A percentile compares a stretch with the other conserved stretches of the same genome.
phyloP scores from a whole-genome alignment of 805 yeast genomes.

The Nakazawaea anatomiae region DNA sequence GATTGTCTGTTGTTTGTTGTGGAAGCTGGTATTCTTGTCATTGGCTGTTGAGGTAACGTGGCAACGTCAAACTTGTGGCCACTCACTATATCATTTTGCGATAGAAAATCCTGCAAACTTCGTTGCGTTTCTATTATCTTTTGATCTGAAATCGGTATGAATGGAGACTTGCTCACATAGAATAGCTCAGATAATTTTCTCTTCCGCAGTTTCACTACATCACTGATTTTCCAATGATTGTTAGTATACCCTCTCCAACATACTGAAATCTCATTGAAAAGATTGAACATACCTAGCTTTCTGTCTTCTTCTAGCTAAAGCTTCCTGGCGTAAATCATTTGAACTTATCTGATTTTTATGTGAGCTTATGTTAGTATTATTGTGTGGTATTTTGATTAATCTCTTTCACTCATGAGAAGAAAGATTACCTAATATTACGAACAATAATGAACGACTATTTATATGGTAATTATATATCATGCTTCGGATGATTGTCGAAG shows the following conservation, averaged over 20 bases:
- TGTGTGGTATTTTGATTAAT: no score
- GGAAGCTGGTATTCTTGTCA: conserved; percentile 15
- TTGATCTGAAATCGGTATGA: conserved; percentile 34
- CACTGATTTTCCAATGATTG: conserved; percentile 14
- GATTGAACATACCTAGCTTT: conserved; percentile 27
- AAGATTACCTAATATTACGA: neutral
- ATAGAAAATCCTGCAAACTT: conserved; percentile 38
- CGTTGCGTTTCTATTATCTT: conserved; percentile 31
- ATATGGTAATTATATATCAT: no score
- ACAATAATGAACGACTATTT: neutral
- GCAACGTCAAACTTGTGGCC: conserved; percentile 33
- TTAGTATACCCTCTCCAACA: no score
- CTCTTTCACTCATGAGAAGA: neutral
- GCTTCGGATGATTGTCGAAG: neutral
- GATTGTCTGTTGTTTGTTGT: conserved; percentile 9
- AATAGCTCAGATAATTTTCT: conserved; percentile 57
- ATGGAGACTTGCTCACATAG: conserved; percentile 49
- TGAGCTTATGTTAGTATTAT: neutral
- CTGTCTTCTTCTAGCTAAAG: conserved; percentile 37
- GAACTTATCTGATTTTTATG: conserved; percentile 18
- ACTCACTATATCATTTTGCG: conserved; percentile 45
- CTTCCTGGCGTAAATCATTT: conserved; percentile 38
- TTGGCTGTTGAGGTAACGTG: conserved; percentile 25
- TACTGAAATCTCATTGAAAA: no score
- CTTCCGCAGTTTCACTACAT: conserved; percentile 45